phyloP scores from a whole-genome alignment of 179 eudicot genomes.

The Carnegiea gigantea region DNA sequence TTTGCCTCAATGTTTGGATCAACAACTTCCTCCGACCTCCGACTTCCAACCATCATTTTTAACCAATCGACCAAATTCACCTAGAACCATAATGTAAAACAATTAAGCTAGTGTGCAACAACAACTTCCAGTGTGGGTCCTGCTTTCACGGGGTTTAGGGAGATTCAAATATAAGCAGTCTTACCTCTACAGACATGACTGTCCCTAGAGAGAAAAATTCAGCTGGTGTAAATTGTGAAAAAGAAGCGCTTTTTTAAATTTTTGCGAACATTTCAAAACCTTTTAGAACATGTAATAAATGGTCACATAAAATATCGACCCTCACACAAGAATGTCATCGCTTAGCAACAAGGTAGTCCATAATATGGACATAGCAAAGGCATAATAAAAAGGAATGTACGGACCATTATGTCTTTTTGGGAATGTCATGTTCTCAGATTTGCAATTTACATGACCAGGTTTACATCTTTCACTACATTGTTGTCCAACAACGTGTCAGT shows the following conservation, averaged over 20 bases:
- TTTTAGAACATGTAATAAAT: background rate
- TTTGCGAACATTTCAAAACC: background rate
- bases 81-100: slow-evolving; percentile 38
- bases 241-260: background rate
- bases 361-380: background rate
- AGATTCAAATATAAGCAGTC: too few species aligned
- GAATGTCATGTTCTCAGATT: background rate
- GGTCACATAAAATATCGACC: background rate
- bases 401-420: background rate
- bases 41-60: slow-evolving; percentile 96
- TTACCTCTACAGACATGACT: too few species aligned
- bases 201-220: too few species aligned
- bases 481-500: background rate
- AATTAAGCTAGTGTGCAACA: too few species aligned
- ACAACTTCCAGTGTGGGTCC: too few species aligned
- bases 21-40: slow-evolving; percentile 93
- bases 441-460: background rate
- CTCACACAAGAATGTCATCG: background rate
- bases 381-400: background rate
- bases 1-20: slow-evolving; percentile 71
- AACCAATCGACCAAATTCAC: slow-evolving; percentile 97
- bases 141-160: too few species aligned
- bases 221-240: background rate
- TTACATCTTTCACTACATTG: background rate
- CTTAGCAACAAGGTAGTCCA: background rate